These are phyloP conservation scores for Pistacia integerrima DNA, from an alignment of 345 rosid species.

Conservation along the genomic window DNA sequence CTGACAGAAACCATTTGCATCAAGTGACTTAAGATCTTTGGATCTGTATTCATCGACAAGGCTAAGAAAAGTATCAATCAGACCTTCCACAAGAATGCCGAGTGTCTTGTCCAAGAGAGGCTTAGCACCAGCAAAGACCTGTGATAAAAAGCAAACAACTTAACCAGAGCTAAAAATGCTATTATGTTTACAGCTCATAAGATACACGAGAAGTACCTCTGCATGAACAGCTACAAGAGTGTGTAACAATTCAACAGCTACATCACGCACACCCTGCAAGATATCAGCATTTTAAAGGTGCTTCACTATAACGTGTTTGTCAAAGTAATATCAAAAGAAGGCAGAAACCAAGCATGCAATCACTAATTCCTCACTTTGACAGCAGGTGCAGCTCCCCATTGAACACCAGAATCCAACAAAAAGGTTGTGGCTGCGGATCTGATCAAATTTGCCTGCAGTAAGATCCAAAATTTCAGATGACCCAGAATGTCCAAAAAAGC, in stretches of 20 bases:
- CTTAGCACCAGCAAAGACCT: constrained; percentile 97
- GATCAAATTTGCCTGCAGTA: constrained; percentile 78
- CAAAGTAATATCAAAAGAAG: constrained; percentile 6
- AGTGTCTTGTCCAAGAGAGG: constrained; percentile 92
- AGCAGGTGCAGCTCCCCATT: constrained; percentile 92
- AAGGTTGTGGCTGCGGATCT: constrained; percentile 81
- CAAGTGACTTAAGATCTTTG: constrained; percentile 66
- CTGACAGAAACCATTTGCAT: constrained; percentile 96
- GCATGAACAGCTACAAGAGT: constrained; percentile 93
- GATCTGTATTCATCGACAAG: constrained; percentile 73
- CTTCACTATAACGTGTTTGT: constrained; percentile 4
- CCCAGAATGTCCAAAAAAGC: constrained; percentile 4
- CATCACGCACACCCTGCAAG: constrained; percentile 91
- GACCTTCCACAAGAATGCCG: constrained; percentile 93
- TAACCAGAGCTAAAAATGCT: neutral
- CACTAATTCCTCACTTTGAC: constrained; percentile 65
- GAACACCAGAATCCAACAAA: constrained; percentile 85
- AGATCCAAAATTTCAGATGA: constrained; percentile 7
- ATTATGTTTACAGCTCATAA: neutral
- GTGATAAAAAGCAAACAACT: constrained; percentile 18
- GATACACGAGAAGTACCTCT: constrained; percentile 52
- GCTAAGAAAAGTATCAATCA: constrained; percentile 85
- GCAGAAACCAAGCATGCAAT: constrained; percentile 13
- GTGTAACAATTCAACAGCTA: constrained; percentile 90
- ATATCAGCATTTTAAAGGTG: constrained; percentile 11